phyloP scores from a whole-genome alignment of 1,139 yeast genomes.

The Geotrichum phurueaensis region DNA sequence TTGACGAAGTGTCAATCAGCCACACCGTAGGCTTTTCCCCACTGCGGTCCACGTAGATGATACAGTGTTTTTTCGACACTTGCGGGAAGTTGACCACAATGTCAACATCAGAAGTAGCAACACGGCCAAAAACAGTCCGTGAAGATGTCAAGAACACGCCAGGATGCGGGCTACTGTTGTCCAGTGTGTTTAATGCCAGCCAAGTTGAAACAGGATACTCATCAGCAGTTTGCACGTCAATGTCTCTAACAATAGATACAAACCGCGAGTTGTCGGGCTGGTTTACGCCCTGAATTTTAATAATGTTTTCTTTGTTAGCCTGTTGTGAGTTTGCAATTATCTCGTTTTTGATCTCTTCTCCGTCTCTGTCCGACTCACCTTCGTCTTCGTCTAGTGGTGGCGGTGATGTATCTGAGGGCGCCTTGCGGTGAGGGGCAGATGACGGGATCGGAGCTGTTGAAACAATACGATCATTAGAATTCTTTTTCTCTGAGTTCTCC shows the following conservation, averaged over 20 bases:
- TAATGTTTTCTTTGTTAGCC: not conserved
- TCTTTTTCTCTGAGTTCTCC: not conserved
- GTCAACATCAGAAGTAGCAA: conserved; percentile 32
- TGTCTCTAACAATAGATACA: conserved; percentile 22
- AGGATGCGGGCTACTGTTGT: conserved; percentile 38
- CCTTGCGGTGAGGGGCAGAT: not conserved
- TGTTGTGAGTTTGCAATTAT: conserved; percentile 5
- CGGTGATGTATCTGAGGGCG: not conserved
- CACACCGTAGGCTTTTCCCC: conserved; percentile 42
- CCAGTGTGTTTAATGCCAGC: conserved; percentile 43
- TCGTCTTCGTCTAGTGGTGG: conserved; percentile 1
- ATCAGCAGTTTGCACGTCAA: conserved; percentile 23
- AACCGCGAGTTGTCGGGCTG: not conserved
- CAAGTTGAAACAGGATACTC: conserved; percentile 44
- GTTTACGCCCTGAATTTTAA: not conserved
- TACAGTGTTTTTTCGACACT: conserved; percentile 78
- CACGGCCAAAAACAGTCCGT: conserved; percentile 33
- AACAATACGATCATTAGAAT: not conserved
- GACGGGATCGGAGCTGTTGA: not conserved
- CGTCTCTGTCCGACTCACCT: conserved; percentile 8
- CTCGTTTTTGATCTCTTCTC: conserved; percentile 5
- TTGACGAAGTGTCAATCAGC: conserved; percentile 74
- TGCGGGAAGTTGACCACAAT: conserved; percentile 66
- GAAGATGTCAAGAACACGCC: conserved; percentile 45
- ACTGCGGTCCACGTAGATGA: conserved; percentile 43